Base-by-base conservation (phyloP, 2,329 filamentous ascomycete genomes). In the Aspergillus hortae region DNA sequence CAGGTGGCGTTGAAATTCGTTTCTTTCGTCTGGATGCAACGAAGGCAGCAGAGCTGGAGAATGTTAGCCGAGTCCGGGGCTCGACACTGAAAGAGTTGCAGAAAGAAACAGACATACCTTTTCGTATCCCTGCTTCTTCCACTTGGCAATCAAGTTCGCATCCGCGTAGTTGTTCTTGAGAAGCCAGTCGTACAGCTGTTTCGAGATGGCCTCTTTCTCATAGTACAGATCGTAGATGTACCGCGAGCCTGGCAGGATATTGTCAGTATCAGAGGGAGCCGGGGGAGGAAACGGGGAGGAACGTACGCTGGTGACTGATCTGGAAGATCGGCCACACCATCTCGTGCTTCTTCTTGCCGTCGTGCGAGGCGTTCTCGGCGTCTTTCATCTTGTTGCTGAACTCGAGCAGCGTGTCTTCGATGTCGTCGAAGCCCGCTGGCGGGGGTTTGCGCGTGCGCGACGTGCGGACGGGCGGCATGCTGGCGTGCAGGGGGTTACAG, bases 111-210 rank as follows among this genome's bases (percentile, higher is more conserved):
- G 27, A 32, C 25, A 30, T 71, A 90, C 89, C 85, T 97, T 96
- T 74, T 99, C 94, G 67, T 99, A 99, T 14, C 94, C 94, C 66
- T 95, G 89, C 78, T 99, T 99, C 84, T 99, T 99, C 94, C 94
- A 99, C 77, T 99, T 99, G 12, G 94, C 94, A 67, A 99, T 97
- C 67, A 99, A 77, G 77, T 92, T 94, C 43, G 89, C 85, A 74
- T 99, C 94, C 4, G 92, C 94, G 70, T 99, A 97, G 46, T 87
- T 86, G 68, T 99, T 96, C 82, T 99, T 99, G 54, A 99, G 77
- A 58, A 97, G 77, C 87, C 90, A 99, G 62, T 97, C 94, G 74
- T 99, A 99, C 17, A 99, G 79, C 73, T 87, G 80, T 75, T 89
- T 92, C 73, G 84, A 89, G 70, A 99, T 97, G 47, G 92, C 92